Conservation (phyloP, 2,329 filamentous ascomycete species). For the Coniosporium tulheliwenetii region DNA sequence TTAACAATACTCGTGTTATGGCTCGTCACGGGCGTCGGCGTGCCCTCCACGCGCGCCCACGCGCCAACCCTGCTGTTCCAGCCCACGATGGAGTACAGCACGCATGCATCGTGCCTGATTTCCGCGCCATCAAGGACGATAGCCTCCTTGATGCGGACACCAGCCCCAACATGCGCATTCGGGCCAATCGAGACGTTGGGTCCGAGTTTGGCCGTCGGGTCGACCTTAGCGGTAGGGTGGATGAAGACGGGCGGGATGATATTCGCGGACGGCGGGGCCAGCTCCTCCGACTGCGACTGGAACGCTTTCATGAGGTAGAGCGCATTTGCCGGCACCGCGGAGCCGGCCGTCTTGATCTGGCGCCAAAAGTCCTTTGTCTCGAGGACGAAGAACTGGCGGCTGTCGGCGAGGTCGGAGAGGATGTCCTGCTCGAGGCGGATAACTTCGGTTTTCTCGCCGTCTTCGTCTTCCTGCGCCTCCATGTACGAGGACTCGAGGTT, state of each 20-base stretch:
- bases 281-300: conserved; percentile 67
- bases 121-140: conserved; percentile 91
- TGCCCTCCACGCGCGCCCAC: conserved; percentile 97
- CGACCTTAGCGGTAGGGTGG: conserved; percentile 77
- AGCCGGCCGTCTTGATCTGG: conserved; percentile 98
- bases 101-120: conserved; percentile 91
- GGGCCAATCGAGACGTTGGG: conserved; percentile 94
- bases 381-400: conserved; percentile 94
- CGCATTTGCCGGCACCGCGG: conserved; percentile 89
- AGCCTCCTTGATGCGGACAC: conserved; percentile 84
- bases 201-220: conserved; percentile 89
- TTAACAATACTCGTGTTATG: conserved; percentile 92
- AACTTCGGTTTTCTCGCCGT: conserved; percentile 67
- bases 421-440: conserved; percentile 96
- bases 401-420: conserved; percentile 85
- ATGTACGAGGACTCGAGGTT: conserved; percentile 63
- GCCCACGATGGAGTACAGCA: conserved; percentile 90
- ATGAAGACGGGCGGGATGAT: conserved; percentile 91
- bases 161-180: conserved; percentile 69
- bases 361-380: conserved; percentile 99
- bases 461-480: conserved; percentile 47
- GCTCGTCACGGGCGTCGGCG: conserved; percentile 70
- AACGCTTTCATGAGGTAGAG: conserved; percentile 90
- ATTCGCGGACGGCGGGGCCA: conserved; percentile 68
- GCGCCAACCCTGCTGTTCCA: conserved; percentile 93